Conservation (phyloP, 192 early-diverging fungal genomes). For the Umbelopsis vinacea region DNA sequence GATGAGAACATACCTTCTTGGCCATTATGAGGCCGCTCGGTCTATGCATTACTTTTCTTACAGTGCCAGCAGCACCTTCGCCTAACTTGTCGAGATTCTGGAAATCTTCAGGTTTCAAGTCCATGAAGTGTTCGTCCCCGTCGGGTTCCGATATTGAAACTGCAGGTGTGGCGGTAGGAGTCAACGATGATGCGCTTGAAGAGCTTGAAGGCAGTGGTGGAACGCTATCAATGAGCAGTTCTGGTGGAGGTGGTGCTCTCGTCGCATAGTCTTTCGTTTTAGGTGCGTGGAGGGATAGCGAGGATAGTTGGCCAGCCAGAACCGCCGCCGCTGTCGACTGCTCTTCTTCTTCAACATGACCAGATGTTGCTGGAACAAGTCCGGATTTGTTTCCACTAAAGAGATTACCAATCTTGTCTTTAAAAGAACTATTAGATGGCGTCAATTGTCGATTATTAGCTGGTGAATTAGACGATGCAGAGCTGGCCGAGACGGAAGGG, state of each 20-base stretch:
- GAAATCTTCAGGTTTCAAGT: constrained; percentile 69
- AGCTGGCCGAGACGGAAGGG: constrained; percentile 8
- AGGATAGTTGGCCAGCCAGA: constrained; percentile 22
- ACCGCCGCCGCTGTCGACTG: constrained; percentile 22
- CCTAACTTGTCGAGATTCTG: constrained; percentile 79
- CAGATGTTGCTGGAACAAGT: constrained; percentile 19
- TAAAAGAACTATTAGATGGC: constrained; percentile 23
- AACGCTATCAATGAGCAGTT: constrained; percentile 8
- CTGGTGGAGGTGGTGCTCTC: not conserved
- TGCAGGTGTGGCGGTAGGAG: constrained; percentile 3
- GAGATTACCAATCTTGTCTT: constrained; percentile 21
- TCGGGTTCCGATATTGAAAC: constrained; percentile 14
- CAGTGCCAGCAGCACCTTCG: constrained; percentile 89
- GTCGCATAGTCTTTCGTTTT: constrained; percentile 16
- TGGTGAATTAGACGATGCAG: not conserved
- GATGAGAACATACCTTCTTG: constrained; percentile 72
- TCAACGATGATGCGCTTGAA: constrained; percentile 6
- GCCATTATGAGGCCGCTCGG: constrained; percentile 87
- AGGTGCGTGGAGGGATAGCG: constrained; percentile 18
- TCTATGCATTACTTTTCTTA: constrained; percentile 81
- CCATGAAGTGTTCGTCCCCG: constrained; percentile 28
- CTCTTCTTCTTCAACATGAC: constrained; percentile 21
- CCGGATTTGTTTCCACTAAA: constrained; percentile 22
- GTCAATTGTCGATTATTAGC: constrained; percentile 19
- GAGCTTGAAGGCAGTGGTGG: constrained; percentile 14